Base-by-base conservation (phyloP, 768 basidiomycete species). In the Mycena chlorophos region DNA sequence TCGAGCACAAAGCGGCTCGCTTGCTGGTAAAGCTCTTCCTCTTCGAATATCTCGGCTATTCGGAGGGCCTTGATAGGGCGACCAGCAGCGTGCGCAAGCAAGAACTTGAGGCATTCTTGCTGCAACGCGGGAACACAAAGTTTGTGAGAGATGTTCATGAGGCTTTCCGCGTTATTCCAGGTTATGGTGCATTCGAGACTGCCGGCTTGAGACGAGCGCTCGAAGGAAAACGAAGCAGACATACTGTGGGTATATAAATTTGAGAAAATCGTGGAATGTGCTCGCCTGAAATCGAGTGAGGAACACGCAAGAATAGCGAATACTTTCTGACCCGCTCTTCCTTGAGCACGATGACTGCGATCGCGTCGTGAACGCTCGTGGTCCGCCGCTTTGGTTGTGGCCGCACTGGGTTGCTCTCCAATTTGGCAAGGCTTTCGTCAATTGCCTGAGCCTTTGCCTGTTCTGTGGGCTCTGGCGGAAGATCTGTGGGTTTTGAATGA, bases 101-200 rank as follows among this genome's bases (percentile, higher is more conserved):
- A 80, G 72, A 97, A 98, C 3, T 83, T 84, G 27, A 91, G 80
- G 69, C 93, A 96, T 65, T 91, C 85, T 39, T 81, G 81, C 66
- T 92, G 89, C 37, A 97, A 77, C 2, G 88, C 75, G 2, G 90
- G 86, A 4, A 91, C 89, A 58, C 89, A 89, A 52, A 96, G 84
- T 66, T 94, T 95, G 71, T 91, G 86, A 2, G 92, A 86, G 20
- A 96, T 88, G 65, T 94, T 91, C 84, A 94, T 89, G 38, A 93
- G 80, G 37, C 88, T 87, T 63, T 92, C 93, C 25, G 93, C 95
- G 68, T 97, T 97, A 63, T 91, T 90, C 92, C 94, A 98, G 0
- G 91, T 89, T 51, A 96, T 94, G 8, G 91, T 91, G 72, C 94
- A 96, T 60, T 94, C 89, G 52, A 95, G 77, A 60, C 89, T 91